phyloP scores from a whole-genome alignment of 257 asterid species.

The Nicotiana tabacum region DNA sequence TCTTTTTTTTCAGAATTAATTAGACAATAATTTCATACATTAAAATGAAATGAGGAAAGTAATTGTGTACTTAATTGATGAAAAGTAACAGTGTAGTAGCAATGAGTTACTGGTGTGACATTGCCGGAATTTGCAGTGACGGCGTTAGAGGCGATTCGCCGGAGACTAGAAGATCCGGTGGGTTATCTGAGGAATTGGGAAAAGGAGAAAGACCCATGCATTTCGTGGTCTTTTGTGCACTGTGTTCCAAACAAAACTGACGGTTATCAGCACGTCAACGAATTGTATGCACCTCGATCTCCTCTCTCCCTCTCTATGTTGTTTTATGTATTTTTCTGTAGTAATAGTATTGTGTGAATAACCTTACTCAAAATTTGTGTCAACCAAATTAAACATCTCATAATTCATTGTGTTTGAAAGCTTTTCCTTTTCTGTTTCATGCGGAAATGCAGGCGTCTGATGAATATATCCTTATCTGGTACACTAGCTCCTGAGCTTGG shows the following conservation, averaged over 20 bases:
- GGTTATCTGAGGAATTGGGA: conserved; percentile 54
- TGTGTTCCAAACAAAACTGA: conserved; percentile 62
- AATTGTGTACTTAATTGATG: too few species aligned
- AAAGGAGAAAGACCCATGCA: conserved; percentile 71
- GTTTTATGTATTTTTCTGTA: too few species aligned
- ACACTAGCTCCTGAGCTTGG: conserved; percentile 75
- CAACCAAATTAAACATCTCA: too few species aligned
- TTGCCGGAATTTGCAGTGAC: conserved; percentile 42
- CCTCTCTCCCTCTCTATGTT: neutral
- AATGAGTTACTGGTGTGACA: too few species aligned
- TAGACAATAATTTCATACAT: too few species aligned
- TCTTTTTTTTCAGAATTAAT: too few species aligned
- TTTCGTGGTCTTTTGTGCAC: conserved; percentile 68
- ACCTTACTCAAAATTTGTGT: too few species aligned
- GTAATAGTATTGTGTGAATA: too few species aligned
- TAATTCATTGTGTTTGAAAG: too few species aligned
- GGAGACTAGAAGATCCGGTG: conserved; percentile 50
- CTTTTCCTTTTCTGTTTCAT: neutral
- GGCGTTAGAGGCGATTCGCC: conserved; percentile 57
- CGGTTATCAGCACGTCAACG: conserved; percentile 59
- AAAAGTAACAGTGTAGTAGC: too few species aligned
- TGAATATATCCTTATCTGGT: conserved; percentile 57
- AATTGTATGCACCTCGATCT: conserved; percentile 53
- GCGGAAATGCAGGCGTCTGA: conserved; percentile 45
- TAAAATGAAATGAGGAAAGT: too few species aligned